Evolutionary conservation across 345 rosid genomes (phyloP).

Genomic region (Acer negundo): DNA sequence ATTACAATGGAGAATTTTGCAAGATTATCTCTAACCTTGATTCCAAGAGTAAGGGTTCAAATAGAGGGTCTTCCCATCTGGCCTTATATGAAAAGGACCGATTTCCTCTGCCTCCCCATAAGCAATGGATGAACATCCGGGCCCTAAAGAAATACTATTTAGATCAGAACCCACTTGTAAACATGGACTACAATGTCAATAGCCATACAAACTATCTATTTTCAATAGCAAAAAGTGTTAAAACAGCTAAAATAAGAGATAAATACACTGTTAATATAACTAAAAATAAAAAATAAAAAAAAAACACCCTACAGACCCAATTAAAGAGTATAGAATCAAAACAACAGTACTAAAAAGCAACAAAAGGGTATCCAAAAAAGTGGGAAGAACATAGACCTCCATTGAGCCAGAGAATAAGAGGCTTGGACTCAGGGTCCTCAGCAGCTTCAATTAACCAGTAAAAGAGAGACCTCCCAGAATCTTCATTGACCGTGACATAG

Average conservation of each 20-base stretch:
- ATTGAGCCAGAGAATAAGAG: slow-evolving; percentile 89
- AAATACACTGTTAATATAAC: not conserved
- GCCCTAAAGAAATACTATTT: slow-evolving; percentile 49
- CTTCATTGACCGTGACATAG: slow-evolving; percentile 63
- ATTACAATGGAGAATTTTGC: not conserved
- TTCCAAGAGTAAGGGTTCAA: slow-evolving; percentile 92
- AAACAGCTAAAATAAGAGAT: not conserved
- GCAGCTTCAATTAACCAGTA: slow-evolving; percentile 84
- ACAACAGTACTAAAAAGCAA: not conserved
- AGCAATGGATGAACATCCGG: slow-evolving; percentile 95
- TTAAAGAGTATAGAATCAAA: not conserved
- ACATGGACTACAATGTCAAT: not conserved
- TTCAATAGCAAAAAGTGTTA: no score
- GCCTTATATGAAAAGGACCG: slow-evolving; percentile 81
- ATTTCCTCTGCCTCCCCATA: slow-evolving; percentile 91
- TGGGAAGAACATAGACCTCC: slow-evolving; percentile 48
- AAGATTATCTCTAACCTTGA: slow-evolving; percentile 50
- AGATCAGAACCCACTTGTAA: slow-evolving; percentile 14
- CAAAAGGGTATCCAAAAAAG: not conserved
- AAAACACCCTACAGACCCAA: no score
- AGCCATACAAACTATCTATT: not conserved
- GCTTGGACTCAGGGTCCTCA: slow-evolving; percentile 79
- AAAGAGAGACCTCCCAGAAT: slow-evolving; percentile 72
- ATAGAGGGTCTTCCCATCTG: slow-evolving; percentile 80
- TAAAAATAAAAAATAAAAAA: not conserved